Evolutionary conservation across 495 filamentous ascomycete genomes (phyloP).

Genomic region (Penicillium lagena): DNA sequence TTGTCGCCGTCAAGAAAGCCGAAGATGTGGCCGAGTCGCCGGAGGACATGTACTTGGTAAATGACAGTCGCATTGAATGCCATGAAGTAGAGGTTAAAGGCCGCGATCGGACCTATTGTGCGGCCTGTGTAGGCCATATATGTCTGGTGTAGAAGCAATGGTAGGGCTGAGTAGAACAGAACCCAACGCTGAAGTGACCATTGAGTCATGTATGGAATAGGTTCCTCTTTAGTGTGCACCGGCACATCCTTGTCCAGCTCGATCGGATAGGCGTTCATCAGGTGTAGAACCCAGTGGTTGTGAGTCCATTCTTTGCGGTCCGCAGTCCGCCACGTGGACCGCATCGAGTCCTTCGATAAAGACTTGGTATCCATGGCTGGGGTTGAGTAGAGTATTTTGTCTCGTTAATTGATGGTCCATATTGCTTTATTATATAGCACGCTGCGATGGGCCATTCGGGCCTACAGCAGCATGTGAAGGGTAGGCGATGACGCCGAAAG

Average conservation of each 20-base stretch:
- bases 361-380: conserved; percentile 16
- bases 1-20: conserved; percentile 28
- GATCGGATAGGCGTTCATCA: conserved; percentile 28
- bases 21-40: conserved; percentile 21
- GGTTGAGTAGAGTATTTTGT: too few relatives aligned
- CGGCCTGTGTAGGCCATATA: conserved; percentile 24
- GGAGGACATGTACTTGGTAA: conserved; percentile 25
- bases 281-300: conserved; percentile 27
- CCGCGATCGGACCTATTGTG: conserved; percentile 21
- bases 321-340: conserved; percentile 34
- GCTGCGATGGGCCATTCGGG: too few relatives aligned
- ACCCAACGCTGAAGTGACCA: conserved; percentile 34
- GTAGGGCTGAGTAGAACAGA: conserved; percentile 29
- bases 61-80: conserved; percentile 29
- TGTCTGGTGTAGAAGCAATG: conserved; percentile 28
- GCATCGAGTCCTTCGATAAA: conserved; percentile 37
- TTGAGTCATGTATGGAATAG: conserved; percentile 31
- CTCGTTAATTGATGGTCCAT: too few relatives aligned
- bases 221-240: conserved; percentile 30
- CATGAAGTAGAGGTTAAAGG: conserved; percentile 33
- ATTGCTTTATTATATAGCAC: too few relatives aligned
- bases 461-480: too few relatives aligned
- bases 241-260: conserved; percentile 27
- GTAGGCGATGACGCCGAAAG: too few relatives aligned
- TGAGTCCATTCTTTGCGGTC: conserved; percentile 27